These are phyloP conservation scores for Anthracocystis setariae DNA, from an alignment of 1,284 basidiomycete species.

Conservation along the genomic window DNA sequence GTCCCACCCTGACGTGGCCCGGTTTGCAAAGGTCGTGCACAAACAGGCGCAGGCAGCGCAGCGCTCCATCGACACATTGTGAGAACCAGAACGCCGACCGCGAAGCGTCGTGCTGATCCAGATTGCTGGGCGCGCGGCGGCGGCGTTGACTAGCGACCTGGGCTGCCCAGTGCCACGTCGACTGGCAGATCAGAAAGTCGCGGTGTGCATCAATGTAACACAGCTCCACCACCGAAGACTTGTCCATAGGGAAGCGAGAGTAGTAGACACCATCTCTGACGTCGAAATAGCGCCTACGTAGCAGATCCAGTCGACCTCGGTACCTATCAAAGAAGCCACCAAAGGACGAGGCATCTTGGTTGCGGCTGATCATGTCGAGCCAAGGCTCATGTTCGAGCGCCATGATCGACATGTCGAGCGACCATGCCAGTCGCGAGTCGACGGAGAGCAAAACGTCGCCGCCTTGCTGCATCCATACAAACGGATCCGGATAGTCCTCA, in stretches of 20 bases:
- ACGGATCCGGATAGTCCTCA: conserved; percentile 39
- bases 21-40: conserved; percentile 34
- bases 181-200: conserved; percentile 43
- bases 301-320: conserved; percentile 19
- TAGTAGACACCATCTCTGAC: conserved; percentile 27
- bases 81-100: conserved; percentile 46
- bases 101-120: conserved; percentile 16
- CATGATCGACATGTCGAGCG: conserved; percentile 32
- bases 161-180: conserved; percentile 48
- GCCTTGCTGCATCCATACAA: conserved; percentile 30
- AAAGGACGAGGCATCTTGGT: conserved; percentile 32
- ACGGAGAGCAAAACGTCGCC: conserved; percentile 38
- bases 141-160: conserved; percentile 17
- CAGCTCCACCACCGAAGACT: conserved; percentile 40
- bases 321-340: conserved; percentile 41
- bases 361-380: conserved; percentile 28
- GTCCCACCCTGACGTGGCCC: conserved; percentile 41
- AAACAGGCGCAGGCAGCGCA: conserved; percentile 36
- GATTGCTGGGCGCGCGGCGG: not conserved
- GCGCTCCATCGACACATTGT: conserved; percentile 31
- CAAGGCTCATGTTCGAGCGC: conserved; percentile 32
- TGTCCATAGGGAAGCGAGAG: conserved; percentile 42
- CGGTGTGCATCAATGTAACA: conserved; percentile 40
- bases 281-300: conserved; percentile 38
- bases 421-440: conserved; percentile 45